Conservation (phyloP, 2,329 filamentous ascomycete species). For the Akanthomyces muscarius region DNA sequence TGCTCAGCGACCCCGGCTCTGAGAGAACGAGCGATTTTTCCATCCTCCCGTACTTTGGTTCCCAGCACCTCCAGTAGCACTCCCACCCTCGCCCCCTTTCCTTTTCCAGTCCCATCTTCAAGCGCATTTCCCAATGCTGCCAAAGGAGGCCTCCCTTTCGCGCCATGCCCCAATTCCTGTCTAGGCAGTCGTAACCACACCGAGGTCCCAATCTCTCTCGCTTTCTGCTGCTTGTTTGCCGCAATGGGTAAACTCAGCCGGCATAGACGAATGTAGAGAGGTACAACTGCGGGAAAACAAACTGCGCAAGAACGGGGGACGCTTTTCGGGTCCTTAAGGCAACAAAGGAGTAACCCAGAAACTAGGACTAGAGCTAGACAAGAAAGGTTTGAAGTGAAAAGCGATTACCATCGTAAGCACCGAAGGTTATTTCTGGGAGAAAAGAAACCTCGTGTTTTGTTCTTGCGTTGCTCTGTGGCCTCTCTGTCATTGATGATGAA, state of each 20-base stretch:
- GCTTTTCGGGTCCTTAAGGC: background rate
- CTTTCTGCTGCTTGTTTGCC: background rate
- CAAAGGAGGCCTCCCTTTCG: slow-evolving; percentile 7
- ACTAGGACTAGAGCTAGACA: background rate
- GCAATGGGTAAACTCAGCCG: background rate
- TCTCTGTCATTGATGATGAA: slow-evolving; percentile 45
- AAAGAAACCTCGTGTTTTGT: slow-evolving; percentile 28
- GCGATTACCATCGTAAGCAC: background rate
- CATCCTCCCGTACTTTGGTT: slow-evolving; percentile 3
- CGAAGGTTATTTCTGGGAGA: background rate
- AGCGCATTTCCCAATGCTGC: background rate
- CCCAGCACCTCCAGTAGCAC: background rate
- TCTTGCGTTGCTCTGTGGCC: slow-evolving; percentile 62
- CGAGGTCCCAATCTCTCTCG: background rate
- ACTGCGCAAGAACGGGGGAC: background rate
- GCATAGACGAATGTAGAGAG: background rate
- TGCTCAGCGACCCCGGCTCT: slow-evolving; percentile 56
- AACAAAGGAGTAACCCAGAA: background rate
- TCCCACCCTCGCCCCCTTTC: background rate
- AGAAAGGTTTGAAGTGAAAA: too few relatives aligned
- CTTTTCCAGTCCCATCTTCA: background rate
- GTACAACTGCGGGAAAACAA: too few relatives aligned
- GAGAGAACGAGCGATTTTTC: slow-evolving; percentile 51
- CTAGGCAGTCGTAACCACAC: background rate
- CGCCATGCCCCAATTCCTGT: background rate